These are phyloP conservation scores for Cytospora piceicola DNA, from an alignment of 2,329 filamentous ascomycete genomes.

Conservation along the genomic window DNA sequence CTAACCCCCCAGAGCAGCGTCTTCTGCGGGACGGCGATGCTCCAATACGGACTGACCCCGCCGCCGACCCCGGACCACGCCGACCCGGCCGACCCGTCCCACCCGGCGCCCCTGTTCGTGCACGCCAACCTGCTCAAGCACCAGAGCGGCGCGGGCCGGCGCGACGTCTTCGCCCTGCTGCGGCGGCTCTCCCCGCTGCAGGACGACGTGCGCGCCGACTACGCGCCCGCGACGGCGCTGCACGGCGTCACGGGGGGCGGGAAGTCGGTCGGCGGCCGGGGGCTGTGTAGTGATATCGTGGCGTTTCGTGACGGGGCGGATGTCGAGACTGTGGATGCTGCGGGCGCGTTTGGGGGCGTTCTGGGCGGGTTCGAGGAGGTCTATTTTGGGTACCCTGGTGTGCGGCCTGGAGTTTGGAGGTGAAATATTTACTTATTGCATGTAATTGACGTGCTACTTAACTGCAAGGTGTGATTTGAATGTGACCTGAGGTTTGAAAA, in stretches of 20 bases:
- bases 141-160: conserved; percentile 23
- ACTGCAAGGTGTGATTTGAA: too few relatives aligned
- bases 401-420: neutral
- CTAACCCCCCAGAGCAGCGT: neutral
- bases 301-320: conserved; percentile 23
- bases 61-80: neutral
- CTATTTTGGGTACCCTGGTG: conserved; percentile 18
- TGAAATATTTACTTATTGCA: neutral
- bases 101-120: conserved; percentile 27
- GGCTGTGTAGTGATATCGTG: conserved; percentile 27
- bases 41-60: conserved; percentile 27
- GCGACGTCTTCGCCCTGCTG: conserved; percentile 14
- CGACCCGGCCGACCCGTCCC: conserved; percentile 20
- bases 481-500: too few relatives aligned
- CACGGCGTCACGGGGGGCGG: conserved; percentile 20
- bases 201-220: conserved; percentile 23
- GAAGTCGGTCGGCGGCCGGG: conserved; percentile 15
- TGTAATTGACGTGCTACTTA: too few relatives aligned
- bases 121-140: conserved; percentile 30
- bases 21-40: conserved; percentile 30
- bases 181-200: conserved; percentile 21
- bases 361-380: conserved; percentile 21
- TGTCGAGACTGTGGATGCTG: conserved; percentile 22
- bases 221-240: neutral
- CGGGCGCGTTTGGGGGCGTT: conserved; percentile 16